These are phyloP conservation scores for Myriosclerotinia duriaeana DNA, from an alignment of 2,329 filamentous ascomycete species.

Conservation along the genomic window DNA sequence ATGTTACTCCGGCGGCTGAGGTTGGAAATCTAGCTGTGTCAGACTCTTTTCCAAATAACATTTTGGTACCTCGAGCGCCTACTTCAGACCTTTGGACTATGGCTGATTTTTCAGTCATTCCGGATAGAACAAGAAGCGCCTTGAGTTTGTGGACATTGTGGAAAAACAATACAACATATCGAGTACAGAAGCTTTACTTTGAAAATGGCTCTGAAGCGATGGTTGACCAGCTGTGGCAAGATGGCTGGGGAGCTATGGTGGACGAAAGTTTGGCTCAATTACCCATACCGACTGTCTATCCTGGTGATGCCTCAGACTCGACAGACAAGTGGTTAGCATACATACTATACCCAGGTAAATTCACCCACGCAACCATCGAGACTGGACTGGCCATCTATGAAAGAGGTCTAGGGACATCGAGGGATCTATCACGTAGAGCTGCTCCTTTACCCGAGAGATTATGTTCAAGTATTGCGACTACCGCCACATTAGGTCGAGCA, in stretches of 20 bases:
- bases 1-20: conserved; percentile 59
- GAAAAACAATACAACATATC: conserved; percentile 80
- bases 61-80: conserved; percentile 68
- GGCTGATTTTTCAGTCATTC: conserved; percentile 69
- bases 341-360: conserved; percentile 80
- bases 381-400: conserved; percentile 81
- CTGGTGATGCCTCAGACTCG: conserved; percentile 65
- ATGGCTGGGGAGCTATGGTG: conserved; percentile 68
- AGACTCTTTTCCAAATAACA: conserved; percentile 66
- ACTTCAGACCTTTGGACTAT: conserved; percentile 77
- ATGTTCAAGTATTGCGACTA: conserved; percentile 67
- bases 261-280: conserved; percentile 56
- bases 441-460: conserved; percentile 73
- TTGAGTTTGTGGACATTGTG: conserved; percentile 74
- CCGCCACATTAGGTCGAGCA: conserved; percentile 62
- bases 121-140: conserved; percentile 49
- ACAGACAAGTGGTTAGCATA: conserved; percentile 85
- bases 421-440: conserved; percentile 46
- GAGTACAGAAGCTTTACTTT: conserved; percentile 72
- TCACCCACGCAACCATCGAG: conserved; percentile 76
- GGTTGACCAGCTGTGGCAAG: conserved; percentile 53
- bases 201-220: conserved; percentile 46
- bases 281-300: conserved; percentile 56
- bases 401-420: conserved; percentile 53
- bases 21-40: conserved; percentile 60